Evolutionary conservation across 2,329 filamentous ascomycete genomes (phyloP), one percentile per base, ranked within the genome.

Genomic region (Metarhizium robertsii): DNA sequence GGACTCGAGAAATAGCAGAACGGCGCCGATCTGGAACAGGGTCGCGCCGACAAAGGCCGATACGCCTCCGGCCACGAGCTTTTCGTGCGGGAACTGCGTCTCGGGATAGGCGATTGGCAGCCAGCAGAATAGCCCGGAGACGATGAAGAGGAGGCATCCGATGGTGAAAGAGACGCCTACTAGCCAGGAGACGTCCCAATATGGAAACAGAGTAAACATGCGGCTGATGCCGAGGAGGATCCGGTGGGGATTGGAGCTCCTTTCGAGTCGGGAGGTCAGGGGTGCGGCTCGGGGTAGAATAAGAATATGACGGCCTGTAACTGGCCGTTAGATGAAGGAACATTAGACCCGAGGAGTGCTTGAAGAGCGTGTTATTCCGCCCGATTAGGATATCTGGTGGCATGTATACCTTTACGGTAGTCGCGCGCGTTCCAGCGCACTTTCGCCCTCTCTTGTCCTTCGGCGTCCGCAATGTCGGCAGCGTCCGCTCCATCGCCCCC

Each of bases 41-140:
- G 79, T 83, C 0, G 81, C 80, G 4, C 82, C 82, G 29, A 85
- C 73, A 61, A 84, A 83, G 0, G 79, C 79, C 0, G 75, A 79
- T 34, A 83, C 73, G 2, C 81, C 83, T 0, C 73, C 84, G 54
- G 71, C 69, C 14, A 55, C 36, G 30, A 16, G n/a, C 16, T 30
- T 4, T 30, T 55, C 54, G 38, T 73, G 72, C 0, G 67, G 45
- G 61, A 86, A 86, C 56, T 75, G 73, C 0, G 75, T 76, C 18
- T 36, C 16, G 11, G 83, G 81, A 16, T 68, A 66, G n/a, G 72
- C 71, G 2, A 84, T 67, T 1, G 85, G 85, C 3, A 86, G 71
- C 72, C 78, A 86, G 16, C 77, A 77, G 63, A 87, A 86, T 65
- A 84, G 46, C 16, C 61, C 61, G 50, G 55, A 57, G 38, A 45